phyloP scores from a whole-genome alignment of 1,139 yeast species.

The Starmera stellimalicola region DNA sequence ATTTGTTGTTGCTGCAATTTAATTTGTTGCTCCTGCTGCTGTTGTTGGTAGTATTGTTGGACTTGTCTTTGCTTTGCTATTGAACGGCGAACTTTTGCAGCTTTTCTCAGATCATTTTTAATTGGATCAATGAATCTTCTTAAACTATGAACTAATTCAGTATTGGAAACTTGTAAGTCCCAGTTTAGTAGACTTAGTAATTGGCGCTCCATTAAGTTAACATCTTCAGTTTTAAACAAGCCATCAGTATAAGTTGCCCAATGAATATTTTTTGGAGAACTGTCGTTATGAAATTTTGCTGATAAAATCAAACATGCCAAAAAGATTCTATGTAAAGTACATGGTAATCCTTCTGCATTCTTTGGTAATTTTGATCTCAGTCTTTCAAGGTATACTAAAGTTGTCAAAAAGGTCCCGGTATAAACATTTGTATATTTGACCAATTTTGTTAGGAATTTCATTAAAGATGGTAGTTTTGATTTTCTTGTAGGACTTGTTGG shows the following conservation, averaged over 20 bases:
- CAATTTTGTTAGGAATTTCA: constrained; percentile 62
- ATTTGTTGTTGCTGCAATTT: constrained; percentile 2
- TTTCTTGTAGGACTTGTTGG: constrained; percentile 22
- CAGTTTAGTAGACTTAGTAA: constrained; percentile 57
- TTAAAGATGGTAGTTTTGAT: constrained; percentile 48
- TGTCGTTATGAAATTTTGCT: constrained; percentile 68
- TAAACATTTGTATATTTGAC: constrained; percentile 68
- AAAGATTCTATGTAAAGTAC: constrained; percentile 70
- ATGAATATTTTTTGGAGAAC: constrained; percentile 65
- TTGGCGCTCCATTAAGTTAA: constrained; percentile 76
- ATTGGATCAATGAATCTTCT: constrained; percentile 53
- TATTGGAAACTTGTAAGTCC: constrained; percentile 51
- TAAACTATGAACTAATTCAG: constrained; percentile 42
- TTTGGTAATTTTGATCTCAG: constrained; percentile 51
- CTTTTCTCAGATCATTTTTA: constrained; percentile 41
- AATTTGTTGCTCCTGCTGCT: not conserved
- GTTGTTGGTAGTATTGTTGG: constrained; percentile 3
- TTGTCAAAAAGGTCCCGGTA: constrained; percentile 68
- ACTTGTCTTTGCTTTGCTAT: constrained; percentile 8
- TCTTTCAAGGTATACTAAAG: constrained; percentile 57
- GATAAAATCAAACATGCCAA: constrained; percentile 64
- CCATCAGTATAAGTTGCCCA: constrained; percentile 78
- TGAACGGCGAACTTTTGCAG: constrained; percentile 16
- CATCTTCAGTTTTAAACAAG: constrained; percentile 54
- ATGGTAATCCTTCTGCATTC: constrained; percentile 67